Base-by-base conservation (phyloP, 176 grass and related monocot species). In the Musa beccarii region DNA sequence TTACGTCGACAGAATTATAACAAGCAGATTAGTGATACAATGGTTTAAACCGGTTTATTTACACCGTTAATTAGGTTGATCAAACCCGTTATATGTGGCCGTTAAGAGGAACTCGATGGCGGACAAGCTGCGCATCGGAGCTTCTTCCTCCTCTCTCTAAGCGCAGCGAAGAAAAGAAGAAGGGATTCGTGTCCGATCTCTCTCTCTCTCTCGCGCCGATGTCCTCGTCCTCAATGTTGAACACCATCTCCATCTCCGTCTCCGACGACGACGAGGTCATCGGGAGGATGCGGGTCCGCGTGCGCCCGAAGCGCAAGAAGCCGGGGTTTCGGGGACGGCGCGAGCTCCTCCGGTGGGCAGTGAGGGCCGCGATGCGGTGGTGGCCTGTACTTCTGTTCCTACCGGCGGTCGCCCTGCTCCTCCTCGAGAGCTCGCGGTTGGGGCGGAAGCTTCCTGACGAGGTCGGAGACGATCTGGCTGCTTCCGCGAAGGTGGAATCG, bases 191-290 rank as follows among this genome's bases (percentile, higher is more conserved):
- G 34, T 13, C 1, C 66, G 17, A 66, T 66, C 25, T 7, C 73
- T 69, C 51, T 67, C 54, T 59, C 23, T 53, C 64, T 66, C 73
- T 68, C 69, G 51, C 78, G 17, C 82, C 72, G 83, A 75, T 76
- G 77, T 79, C 83, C 20, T 76, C 81, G 72, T 77, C 87, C 21
- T 73, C 86, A 84, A 83, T 92, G 81, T 78, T 88, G 75, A 84
- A 89, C 43, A 84, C 88, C 81, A 85, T 99, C 77, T 93, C 90
- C 63, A 83, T 98, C 84, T 91, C 88, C 55, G 79, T 94, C 80
- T 87, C 90, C 70, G 95, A 99, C 76, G 90, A 91, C 85, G 90
- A 93, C 8, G 90, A 89, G 54, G 76, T 84, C 68, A 49, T 73
- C 50, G 86, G 95, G 10, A 84, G 81, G 72, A 85, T 86, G 49